Percentiles rank a stretch among this genome's conserved stretches.
phyloP scores from a whole-genome alignment of 805 yeast species.

The Saitoella complicata region DNA sequence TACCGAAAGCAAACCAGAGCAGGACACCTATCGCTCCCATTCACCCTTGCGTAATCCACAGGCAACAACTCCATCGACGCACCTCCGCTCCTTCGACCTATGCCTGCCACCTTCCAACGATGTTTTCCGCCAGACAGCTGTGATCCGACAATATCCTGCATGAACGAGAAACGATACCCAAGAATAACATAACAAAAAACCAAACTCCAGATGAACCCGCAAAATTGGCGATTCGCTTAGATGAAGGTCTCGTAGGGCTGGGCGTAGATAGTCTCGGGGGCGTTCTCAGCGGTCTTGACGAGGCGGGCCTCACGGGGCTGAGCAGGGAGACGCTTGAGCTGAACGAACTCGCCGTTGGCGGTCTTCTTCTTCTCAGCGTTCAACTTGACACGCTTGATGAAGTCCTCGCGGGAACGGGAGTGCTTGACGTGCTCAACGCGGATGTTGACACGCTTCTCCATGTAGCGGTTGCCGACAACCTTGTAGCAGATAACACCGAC shows the following conservation, averaged over 20 bases:
- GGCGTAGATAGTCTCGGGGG: slow-evolving; percentile 96
- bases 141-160: too few species aligned
- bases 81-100: too few species aligned
- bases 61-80: too few species aligned
- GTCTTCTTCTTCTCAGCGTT: slow-evolving; percentile 85
- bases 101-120: too few species aligned
- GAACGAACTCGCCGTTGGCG: slow-evolving; percentile 77
- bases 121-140: too few species aligned
- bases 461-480: slow-evolving; percentile 97
- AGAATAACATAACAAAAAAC: too few species aligned
- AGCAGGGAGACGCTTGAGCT: slow-evolving; percentile 96
- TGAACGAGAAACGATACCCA: too few species aligned
- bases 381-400: slow-evolving; percentile 93
- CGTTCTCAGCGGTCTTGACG: slow-evolving; percentile 64
- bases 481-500: slow-evolving; percentile 98
- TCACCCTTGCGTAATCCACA: too few species aligned
- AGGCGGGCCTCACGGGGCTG: slow-evolving; percentile 89
- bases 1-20: too few species aligned
- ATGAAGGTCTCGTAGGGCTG: slow-evolving; percentile 99
- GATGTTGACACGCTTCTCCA: slow-evolving; percentile 96
- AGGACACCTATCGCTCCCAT: too few species aligned
- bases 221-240: slow-evolving; percentile 29
- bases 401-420: slow-evolving; percentile 99
- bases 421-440: slow-evolving; percentile 98
- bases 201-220: too few species aligned